Base-by-base conservation (phyloP, 2,329 filamentous ascomycete species). In the Phoma sp. region DNA sequence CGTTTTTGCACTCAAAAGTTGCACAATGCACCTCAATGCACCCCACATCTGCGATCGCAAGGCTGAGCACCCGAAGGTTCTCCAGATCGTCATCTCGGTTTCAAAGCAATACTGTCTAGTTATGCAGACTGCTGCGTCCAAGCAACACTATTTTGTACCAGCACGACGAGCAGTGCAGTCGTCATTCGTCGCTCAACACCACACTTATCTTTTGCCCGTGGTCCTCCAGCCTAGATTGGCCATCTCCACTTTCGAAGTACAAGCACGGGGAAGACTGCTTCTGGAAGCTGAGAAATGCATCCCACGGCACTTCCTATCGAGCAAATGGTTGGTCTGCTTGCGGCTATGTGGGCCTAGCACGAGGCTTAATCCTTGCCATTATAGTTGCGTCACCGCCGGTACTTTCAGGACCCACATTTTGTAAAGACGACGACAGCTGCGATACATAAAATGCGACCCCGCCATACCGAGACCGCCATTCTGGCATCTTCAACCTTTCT, bases 311-410 rank as follows among this genome's bases (percentile, higher is more conserved):
- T 46, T 46, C 8, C 11, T 9, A 13, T 37, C 2, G 9, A 14
- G n/a, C 24, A 7, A 13, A 7, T 41, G 33, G 48, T 55, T 55
- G 52, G 52, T 24, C 7, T 41, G 7, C n/a, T 36, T 2, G 9
- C 14, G 29, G 9, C 22, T 40, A 37, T 39, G 51, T 48, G 51
- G 51, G 51, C 38, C 50, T 7, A 39, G 30, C 29, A 43, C 41
- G 43, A 47, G 38, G 33, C 35, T n/a, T 46, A 29, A 47, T 46
- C 42, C 42, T 44, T 37, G 43, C 38, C 51, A 47, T 50, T 59
- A 42, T 57, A 52, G 45, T 66, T 66, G 64, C 64, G 64, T 66
- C 62, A 66, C 53, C 49, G 58, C 43, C 43, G 51, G 39, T 29
- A 40, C 27, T 43, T 45, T n/a, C 14, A 33, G 22, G 57, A 52